Base-by-base conservation (phyloP, 2,329 filamentous ascomycete genomes). In the Colletotrichum musicola region DNA sequence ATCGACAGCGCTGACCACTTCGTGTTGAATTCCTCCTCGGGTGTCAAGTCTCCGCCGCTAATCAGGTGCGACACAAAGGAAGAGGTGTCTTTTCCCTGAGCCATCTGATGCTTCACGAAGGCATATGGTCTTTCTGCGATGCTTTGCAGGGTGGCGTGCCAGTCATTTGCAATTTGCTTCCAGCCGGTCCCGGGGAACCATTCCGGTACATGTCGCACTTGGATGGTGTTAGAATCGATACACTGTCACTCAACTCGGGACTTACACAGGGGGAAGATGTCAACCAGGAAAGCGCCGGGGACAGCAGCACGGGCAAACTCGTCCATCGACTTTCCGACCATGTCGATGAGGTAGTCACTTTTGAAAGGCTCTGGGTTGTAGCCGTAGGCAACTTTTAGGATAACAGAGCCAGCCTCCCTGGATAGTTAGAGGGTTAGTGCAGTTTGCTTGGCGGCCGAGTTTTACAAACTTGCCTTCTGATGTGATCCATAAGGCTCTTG, bases 391-490 rank as follows among this genome's bases (percentile, higher is more conserved):
- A 73, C 66, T 47, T 72, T 73, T 0, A 71, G 4, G 10, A 71
- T 70, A 2, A 71, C 35, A 1, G 61, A 58, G 6, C 56, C 69
- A 1, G 66, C 74, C 70, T 73, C 68, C 35, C 60, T 69, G 1
- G 0, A 4, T 9, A 6, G n/a, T 7, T 18, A 49, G 18, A 20
- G 9, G 3, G 46, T 49, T 22, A 25, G 12, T 49, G 6, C 10
- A 6, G 12, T 20, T 5, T 49, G 6, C 6, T 6, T 13, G 12
- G 14, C 25, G 6, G 1, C 12, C 27, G 14, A 30, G 6, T 16
- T 22, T 12, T 1, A 50, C 6, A n/a, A 1, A 76, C 77, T 61
- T 66, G 82, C 81, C 75, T 84, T 63, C 77, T 76, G 7, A 87
- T 77, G 54, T 86, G 83, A 4, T 80, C 65, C 0, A 79, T 44